phyloP scores from a whole-genome alignment of 768 basidiomycete genomes.

The Pleurotus ostreatus region DNA sequence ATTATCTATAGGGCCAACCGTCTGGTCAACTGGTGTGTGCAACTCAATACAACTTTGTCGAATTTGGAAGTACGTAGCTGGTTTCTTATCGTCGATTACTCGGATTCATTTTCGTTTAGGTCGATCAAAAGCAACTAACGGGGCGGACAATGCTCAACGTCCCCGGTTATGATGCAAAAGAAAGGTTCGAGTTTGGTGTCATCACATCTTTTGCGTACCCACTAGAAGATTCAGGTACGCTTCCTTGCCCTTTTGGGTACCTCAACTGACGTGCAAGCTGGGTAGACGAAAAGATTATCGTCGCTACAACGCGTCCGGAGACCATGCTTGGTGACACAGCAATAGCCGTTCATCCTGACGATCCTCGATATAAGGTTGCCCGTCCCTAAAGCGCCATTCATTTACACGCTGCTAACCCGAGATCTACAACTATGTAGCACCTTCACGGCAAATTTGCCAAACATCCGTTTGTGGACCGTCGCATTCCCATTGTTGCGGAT shows the following conservation, averaged over 20 bases:
- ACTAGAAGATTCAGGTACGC: slow-evolving; percentile 76
- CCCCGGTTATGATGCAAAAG: slow-evolving; percentile 93
- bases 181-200: slow-evolving; percentile 95
- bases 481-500: slow-evolving; percentile 86
- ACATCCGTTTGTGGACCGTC: slow-evolving; percentile 87
- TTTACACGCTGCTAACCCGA: not conserved
- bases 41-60: slow-evolving; percentile 94
- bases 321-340: slow-evolving; percentile 99
- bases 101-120: slow-evolving; percentile 35
- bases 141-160: slow-evolving; percentile 86
- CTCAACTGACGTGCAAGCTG: not conserved
- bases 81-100: not conserved
- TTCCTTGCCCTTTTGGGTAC: not conserved
- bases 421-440: slow-evolving; percentile 43
- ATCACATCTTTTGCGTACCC: slow-evolving; percentile 95
- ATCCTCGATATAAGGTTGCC: slow-evolving; percentile 75
- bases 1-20: slow-evolving; percentile 93
- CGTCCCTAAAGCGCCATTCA: too few species aligned
- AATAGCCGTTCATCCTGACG: slow-evolving; percentile 93
- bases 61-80: slow-evolving; percentile 74
- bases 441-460: slow-evolving; percentile 89
- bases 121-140: slow-evolving; percentile 86
- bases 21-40: slow-evolving; percentile 97
- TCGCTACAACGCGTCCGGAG: slow-evolving; percentile 97
- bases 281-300: slow-evolving; percentile 82